Conservation (phyloP, 805 yeast genomes). For the Yarrowia osloensis region DNA sequence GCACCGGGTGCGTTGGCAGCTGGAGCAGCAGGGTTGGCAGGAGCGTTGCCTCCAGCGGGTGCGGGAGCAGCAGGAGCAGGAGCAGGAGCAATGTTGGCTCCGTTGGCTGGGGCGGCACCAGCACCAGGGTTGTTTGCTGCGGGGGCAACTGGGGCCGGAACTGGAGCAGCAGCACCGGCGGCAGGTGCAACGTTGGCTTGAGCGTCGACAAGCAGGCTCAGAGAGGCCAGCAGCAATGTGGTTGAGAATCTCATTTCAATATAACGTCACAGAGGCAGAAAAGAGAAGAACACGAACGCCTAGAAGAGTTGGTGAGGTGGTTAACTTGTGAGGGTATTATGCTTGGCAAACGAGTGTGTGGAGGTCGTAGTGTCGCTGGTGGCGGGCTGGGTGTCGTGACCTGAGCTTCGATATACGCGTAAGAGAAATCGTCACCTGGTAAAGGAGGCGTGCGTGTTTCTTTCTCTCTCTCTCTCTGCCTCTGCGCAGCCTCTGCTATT, state of each 20-base stretch:
- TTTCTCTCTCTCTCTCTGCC: background rate
- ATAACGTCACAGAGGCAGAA: background rate
- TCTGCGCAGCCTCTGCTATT: slow-evolving; percentile 23
- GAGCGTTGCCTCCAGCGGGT: background rate
- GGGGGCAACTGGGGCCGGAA: slow-evolving; percentile 2
- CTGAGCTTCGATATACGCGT: background rate
- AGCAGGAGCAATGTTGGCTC: background rate
- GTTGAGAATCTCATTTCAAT: slow-evolving; percentile 2
- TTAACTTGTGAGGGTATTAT: background rate
- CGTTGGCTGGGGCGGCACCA: background rate
- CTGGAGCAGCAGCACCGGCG: slow-evolving; percentile 11
- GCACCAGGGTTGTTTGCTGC: background rate
- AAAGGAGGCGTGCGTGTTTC: slow-evolving; percentile 17
- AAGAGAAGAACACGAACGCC: background rate
- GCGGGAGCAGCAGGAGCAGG: background rate
- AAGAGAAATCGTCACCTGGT: slow-evolving; percentile 7
- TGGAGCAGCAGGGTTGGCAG: slow-evolving; percentile 1
- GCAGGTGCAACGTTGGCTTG: slow-evolving; percentile 11
- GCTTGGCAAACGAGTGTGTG: slow-evolving; percentile 4
- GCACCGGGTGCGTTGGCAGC: background rate
- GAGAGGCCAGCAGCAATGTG: background rate
- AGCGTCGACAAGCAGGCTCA: slow-evolving; percentile 9
- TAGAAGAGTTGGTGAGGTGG: background rate
- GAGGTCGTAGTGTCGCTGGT: background rate
- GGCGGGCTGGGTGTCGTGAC: background rate